Percentiles rank a stretch among this genome's conserved stretches.
phyloP scores from a whole-genome alignment of 805 yeast species.

The Yarrowia sp. region DNA sequence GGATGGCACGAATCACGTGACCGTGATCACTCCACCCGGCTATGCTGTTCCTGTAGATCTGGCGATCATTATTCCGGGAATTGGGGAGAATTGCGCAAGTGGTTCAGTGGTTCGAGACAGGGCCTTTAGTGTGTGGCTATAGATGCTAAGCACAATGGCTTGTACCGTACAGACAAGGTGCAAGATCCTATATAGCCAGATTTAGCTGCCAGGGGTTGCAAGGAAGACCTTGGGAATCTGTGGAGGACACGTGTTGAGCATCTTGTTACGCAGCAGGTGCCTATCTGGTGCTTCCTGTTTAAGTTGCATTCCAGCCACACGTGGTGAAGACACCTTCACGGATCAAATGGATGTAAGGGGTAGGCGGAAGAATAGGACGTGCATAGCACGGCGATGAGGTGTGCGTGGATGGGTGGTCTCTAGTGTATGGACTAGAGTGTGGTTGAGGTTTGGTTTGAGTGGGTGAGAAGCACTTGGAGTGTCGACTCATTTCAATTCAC shows the following conservation, averaged over 20 bases:
- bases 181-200: too few species aligned
- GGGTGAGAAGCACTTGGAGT: too few species aligned
- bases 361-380: conserved; percentile 18
- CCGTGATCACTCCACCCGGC: conserved; percentile 4
- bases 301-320: conserved; percentile 39
- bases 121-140: not conserved
- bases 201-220: too few species aligned
- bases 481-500: too few species aligned
- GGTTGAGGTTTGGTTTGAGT: too few species aligned
- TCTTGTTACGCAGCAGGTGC: conserved; percentile 4
- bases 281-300: not conserved
- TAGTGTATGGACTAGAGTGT: too few species aligned
- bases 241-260: conserved; percentile 6
- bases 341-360: conserved; percentile 35
- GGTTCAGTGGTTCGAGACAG: too few species aligned
- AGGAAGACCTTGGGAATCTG: too few species aligned
- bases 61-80: conserved; percentile 6
- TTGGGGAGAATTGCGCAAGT: too few species aligned
- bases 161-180: too few species aligned
- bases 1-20: not conserved
- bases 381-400: conserved; percentile 6
- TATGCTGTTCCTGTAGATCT: conserved; percentile 28
- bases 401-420: not conserved
- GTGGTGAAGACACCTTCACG: conserved; percentile 15
- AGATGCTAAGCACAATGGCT: not conserved